Evolutionary conservation across 179 eudicot genomes (phyloP), one percentile per base, ranked within the genome.

Genomic region (Spergularia azorica): DNA sequence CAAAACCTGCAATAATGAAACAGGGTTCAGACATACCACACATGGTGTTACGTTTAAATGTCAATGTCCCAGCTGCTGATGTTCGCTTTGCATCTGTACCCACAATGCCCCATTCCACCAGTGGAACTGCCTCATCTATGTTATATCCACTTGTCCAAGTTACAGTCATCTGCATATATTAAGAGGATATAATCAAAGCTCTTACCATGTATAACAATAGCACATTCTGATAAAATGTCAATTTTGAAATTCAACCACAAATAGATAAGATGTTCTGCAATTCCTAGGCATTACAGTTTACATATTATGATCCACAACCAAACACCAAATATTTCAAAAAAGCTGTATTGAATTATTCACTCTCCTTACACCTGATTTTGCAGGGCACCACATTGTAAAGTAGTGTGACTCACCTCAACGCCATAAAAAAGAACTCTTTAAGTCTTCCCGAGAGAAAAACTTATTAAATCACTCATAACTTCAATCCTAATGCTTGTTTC

Each of bases 101-200:
- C 65, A 52, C 72, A 32, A 63, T 32, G 38, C 95, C 92, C 95
- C 94, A 91, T 67, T 87, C 88, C 36, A 93, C 91, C 75, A 93
- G 82, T 75, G 98, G 90, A 80, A 80, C 79, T 16, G 95, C 98
- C 82, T 93, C 94, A 71, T 87, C 84, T 13, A 91, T 84, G 80
- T 81, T 84, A 72, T 93, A 91, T 56, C 97, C 98, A 79, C 98
- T 91, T 26, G 98, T 93, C 98, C 98, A 93, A 0, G 97, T 91
- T 67, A 93, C 88, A 32, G 97, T 87, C 93, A 91, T 91, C 98
- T 91, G 87, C 67, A 67, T 21, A 62, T 50, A 17, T 48, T 58
- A 32, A 52, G 10, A 21, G 26, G 18, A 21, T 14, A 26, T 55
- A n/a, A 39, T 48, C 63, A 72, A 52, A 48, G 12, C 1, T 38